Evolutionary conservation across 1,139 yeast species (phyloP).

Genomic region (Diutina siamensis): DNA sequence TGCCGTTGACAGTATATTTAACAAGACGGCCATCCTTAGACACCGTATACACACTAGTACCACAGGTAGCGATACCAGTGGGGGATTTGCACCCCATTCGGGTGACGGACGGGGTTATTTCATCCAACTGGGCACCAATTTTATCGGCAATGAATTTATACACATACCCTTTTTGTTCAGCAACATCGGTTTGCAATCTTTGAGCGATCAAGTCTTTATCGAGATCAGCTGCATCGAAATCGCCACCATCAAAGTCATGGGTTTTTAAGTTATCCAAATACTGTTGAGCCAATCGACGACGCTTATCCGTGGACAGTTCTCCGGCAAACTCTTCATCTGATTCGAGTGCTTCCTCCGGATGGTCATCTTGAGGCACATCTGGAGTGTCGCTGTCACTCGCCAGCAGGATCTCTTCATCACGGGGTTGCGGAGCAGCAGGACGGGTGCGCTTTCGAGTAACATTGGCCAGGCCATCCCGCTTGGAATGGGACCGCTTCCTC

Average conservation of each 20-base stretch:
- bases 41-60: constrained; percentile 64
- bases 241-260: constrained; percentile 35
- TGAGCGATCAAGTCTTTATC: constrained; percentile 78
- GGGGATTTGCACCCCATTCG: constrained; percentile 51
- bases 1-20: constrained; percentile 49
- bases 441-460: not conserved
- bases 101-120: constrained; percentile 25
- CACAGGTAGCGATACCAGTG: constrained; percentile 39
- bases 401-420: constrained; percentile 4
- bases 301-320: constrained; percentile 85
- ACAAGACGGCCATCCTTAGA: constrained; percentile 74
- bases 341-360: not conserved
- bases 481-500: not conserved
- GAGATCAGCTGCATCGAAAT: constrained; percentile 43
- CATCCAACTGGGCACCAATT: constrained; percentile 32
- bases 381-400: not conserved
- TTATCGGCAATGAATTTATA: constrained; percentile 55
- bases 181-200: constrained; percentile 78
- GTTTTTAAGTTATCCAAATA: constrained; percentile 69
- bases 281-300: constrained; percentile 89
- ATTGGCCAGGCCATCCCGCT: not conserved
- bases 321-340: constrained; percentile 54
- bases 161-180: constrained; percentile 75
- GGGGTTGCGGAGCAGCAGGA: not conserved
- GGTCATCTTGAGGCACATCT: not conserved